A percentile compares a stretch with the other conserved stretches of the same genome.
These are phyloP conservation scores for Lavandula angustifolia DNA, from an alignment of 257 asterid species.

Conservation along the genomic window DNA sequence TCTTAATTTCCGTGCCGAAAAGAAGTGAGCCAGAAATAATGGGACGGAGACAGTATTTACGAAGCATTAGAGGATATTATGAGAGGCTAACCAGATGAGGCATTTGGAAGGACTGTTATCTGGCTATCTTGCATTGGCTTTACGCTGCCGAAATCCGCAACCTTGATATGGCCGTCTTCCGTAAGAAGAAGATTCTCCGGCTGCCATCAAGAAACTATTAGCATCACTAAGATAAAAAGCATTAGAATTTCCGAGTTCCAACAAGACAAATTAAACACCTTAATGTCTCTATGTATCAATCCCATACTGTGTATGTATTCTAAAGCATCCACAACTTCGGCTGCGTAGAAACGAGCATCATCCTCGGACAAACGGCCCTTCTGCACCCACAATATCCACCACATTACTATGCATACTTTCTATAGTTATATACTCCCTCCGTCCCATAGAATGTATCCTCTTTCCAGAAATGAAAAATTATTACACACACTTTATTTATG, in stretches of 20 bases:
- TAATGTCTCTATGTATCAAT: slow-evolving; percentile 92
- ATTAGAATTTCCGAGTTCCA: slow-evolving; percentile 7
- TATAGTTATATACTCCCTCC: too few species aligned
- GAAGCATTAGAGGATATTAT: slow-evolving; percentile 6
- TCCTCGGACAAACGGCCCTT: slow-evolving; percentile 90
- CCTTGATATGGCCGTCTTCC: slow-evolving; percentile 86
- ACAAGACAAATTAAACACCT: slow-evolving; percentile 50
- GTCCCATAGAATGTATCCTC: too few species aligned
- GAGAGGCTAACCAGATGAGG: slow-evolving; percentile 73
- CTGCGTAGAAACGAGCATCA: slow-evolving; percentile 93
- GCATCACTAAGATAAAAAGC: slow-evolving; percentile 28
- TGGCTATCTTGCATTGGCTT: slow-evolving; percentile 97
- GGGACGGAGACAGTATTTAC: background rate
- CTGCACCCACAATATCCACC: slow-evolving; percentile 49
- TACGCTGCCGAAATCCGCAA: slow-evolving; percentile 98
- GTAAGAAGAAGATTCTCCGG: slow-evolving; percentile 96
- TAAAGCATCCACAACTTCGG: slow-evolving; percentile 98
- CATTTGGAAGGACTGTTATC: slow-evolving; percentile 95
- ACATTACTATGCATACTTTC: too few species aligned
- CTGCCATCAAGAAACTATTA: slow-evolving; percentile 57
- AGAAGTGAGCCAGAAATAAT: too few species aligned
- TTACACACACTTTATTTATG: too few species aligned
- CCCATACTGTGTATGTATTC: slow-evolving; percentile 97
- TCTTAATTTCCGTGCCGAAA: background rate
- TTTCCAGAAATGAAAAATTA: too few species aligned